Evolutionary conservation across 148 eudicot genomes (phyloP).

Genomic region (Polygonum aviculare): DNA sequence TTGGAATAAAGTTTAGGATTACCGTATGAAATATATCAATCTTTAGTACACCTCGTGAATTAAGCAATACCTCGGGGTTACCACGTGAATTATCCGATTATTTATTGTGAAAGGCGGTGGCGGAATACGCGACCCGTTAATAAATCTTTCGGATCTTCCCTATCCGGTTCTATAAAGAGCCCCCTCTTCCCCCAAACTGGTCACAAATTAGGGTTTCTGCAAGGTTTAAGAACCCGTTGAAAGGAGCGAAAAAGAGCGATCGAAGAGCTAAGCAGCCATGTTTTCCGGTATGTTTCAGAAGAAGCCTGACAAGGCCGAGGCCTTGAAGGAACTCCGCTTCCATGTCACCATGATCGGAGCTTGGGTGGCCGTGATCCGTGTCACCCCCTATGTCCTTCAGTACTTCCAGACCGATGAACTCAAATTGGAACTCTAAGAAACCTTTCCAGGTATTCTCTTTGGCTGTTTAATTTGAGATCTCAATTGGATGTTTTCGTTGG

Average conservation of each 20-base stretch:
- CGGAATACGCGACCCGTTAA: not conserved
- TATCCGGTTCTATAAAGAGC: not conserved
- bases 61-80: too few species aligned
- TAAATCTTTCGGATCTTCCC: not conserved
- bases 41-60: too few species aligned
- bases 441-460: not conserved
- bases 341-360: constrained; percentile 60
- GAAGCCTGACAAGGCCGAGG: constrained; percentile 71
- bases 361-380: constrained; percentile 62
- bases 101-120: too few species aligned
- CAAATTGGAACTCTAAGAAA: constrained; percentile 40
- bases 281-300: constrained; percentile 62
- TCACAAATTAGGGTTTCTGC: constrained; percentile 16
- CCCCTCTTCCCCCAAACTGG: not conserved
- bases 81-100: too few species aligned
- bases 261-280: constrained; percentile 32
- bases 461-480: too few species aligned
- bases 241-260: not conserved
- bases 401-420: constrained; percentile 60
- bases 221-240: constrained; percentile 8
- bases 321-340: constrained; percentile 51
- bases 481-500: not conserved
- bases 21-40: too few species aligned
- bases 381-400: constrained; percentile 64
- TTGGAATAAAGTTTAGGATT: too few species aligned